Base-by-base conservation (phyloP, 257 asterid species). In the Petunia axillaris region DNA sequence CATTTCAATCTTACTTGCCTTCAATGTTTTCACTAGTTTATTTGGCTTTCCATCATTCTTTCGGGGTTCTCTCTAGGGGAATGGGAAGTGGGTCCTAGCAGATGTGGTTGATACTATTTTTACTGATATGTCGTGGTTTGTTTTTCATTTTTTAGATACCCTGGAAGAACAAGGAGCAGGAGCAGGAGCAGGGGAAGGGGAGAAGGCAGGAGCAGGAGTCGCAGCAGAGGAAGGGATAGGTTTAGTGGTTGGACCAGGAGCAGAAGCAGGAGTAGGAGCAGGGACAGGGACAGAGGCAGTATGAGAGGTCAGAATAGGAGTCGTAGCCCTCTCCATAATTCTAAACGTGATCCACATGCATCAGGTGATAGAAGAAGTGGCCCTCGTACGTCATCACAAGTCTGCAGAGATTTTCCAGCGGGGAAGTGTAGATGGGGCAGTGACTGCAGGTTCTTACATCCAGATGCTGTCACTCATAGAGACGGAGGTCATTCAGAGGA, bases 361-460 rank as follows among this genome's bases (percentile, higher is more conserved):
- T 85, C 90, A 92, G 89, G 82, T 82, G 96, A 90, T 70, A 87
- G 84, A 86, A 87, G 86, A 84, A 81, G 87, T 74, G 87, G 83
- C 60, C 85, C 85, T 57, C 94, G 90, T 67, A 84, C 81, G 71
- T 85, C 92, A 81, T 87, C 95, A 82, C 92, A 84, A 82, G 84
- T 64, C 43, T 94, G 98, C 87, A 89, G 92, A 83, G 90, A 92
- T 74, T 90, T 88, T 87, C 81, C 93, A 68, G 43, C 70, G 0
- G 97, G 98, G 40, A 79, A 86, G 41, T 94, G 97, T 88, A 84
- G 92, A 82, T 91, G 93, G 82, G 98, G 98, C 80, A 89, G 88
- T 81, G 93, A 89, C 14, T 94, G 98, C 85, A 85, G 91, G 82
- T 94, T 90, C 79, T 78, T 85, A 84, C 98, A 94, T 86, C 87